phyloP scores from a whole-genome alignment of 306 rosid species.

The Vigna angularis region DNA sequence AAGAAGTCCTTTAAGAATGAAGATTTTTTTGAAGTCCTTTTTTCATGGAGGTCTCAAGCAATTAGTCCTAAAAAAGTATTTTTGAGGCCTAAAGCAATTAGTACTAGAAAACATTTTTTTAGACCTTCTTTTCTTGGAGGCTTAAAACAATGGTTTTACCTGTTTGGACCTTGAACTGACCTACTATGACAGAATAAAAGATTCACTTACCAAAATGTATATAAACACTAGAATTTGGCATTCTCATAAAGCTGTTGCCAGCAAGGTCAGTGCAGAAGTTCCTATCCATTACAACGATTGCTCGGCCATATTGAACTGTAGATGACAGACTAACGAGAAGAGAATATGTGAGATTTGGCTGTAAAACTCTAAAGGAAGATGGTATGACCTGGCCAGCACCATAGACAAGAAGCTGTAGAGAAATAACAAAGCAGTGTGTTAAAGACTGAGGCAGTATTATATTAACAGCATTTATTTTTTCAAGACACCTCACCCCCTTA shows the following conservation, averaged over 20 bases:
- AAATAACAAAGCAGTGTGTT: conserved; percentile 34
- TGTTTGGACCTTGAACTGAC: too few relatives aligned
- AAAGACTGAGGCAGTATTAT: conserved; percentile 28
- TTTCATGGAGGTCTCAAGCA: too few relatives aligned
- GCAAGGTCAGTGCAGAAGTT: conserved; percentile 82
- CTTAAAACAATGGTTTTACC: too few relatives aligned
- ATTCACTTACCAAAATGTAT: conserved; percentile 79
- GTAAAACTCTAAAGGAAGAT: conserved; percentile 67
- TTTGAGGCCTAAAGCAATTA: too few relatives aligned
- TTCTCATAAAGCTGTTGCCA: conserved; percentile 78
- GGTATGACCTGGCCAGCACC: conserved; percentile 92
- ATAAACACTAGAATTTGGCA: conserved; percentile 67
- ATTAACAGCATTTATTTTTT: not conserved
- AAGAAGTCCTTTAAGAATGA: too few relatives aligned
- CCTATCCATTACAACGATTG: conserved; percentile 81
- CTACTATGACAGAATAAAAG: not conserved
- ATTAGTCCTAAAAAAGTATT: too few relatives aligned
- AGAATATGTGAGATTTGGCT: conserved; percentile 72
- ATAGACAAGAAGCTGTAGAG: conserved; percentile 82
- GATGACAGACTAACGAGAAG: conserved; percentile 69
- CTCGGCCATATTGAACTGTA: conserved; percentile 65
- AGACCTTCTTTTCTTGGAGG: too few relatives aligned
- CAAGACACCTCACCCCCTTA: too few relatives aligned
- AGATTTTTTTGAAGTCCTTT: too few relatives aligned
- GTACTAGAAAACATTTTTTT: too few relatives aligned